phyloP scores from a whole-genome alignment of 208 protist genomes.

The Crithidia thermophila region DNA sequence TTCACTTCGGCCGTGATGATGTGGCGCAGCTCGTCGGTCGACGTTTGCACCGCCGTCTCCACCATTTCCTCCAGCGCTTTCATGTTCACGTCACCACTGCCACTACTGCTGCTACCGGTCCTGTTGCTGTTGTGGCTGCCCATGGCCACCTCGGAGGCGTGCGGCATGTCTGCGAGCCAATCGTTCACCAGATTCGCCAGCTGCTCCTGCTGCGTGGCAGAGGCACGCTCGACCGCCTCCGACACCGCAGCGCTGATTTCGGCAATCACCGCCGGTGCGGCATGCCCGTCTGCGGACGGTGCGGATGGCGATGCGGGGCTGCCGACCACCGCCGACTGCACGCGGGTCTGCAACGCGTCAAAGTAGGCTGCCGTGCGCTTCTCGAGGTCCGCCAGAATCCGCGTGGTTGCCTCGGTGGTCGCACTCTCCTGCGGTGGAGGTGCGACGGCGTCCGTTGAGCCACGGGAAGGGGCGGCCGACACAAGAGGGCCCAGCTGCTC shows the following conservation, averaged over 20 bases:
- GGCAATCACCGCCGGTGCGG: neutral
- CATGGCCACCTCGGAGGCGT: too few species aligned
- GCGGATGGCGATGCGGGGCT: too few species aligned
- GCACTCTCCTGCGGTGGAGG: neutral
- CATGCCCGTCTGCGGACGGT: neutral
- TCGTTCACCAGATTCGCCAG: slow-evolving; percentile 42
- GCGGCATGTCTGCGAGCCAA: slow-evolving; percentile 25
- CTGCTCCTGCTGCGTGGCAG: slow-evolving; percentile 55
- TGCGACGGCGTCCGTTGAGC: too few species aligned
- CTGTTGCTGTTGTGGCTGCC: neutral
- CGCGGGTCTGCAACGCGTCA: slow-evolving; percentile 16
- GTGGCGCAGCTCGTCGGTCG: slow-evolving; percentile 58
- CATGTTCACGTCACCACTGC: slow-evolving; percentile 15
- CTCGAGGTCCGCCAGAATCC: slow-evolving; percentile 20
- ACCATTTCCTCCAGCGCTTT: slow-evolving; percentile 45
- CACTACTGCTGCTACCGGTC: slow-evolving; percentile 3
- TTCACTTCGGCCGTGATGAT: slow-evolving; percentile 50
- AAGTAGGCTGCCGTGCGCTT: slow-evolving; percentile 25
- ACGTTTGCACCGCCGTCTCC: slow-evolving; percentile 51
- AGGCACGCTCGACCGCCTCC: slow-evolving; percentile 52
- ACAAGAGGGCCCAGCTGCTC: slow-evolving; percentile 11
- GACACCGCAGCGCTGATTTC: slow-evolving; percentile 32
- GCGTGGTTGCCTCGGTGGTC: neutral
- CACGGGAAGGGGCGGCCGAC: too few species aligned
- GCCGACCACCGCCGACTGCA: slow-evolving; percentile 2